Conservation (phyloP, 331 rosid species). For the Telfairia occidentalis region DNA sequence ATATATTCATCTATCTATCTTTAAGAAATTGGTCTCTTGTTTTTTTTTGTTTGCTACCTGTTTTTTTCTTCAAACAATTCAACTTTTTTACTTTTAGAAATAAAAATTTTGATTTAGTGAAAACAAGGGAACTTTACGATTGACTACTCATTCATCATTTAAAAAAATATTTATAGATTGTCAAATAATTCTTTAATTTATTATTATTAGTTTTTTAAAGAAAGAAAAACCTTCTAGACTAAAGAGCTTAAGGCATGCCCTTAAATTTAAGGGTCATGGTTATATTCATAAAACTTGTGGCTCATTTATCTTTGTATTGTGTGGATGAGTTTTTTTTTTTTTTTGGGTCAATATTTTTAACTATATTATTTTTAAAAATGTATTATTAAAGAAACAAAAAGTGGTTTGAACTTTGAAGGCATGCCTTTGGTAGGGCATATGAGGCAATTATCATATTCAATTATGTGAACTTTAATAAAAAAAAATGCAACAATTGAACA, state of each 20-base stretch:
- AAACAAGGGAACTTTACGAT: not conserved
- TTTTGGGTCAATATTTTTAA: not conserved
- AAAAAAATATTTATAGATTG: too few species aligned
- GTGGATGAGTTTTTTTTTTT: not conserved
- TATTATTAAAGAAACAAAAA: not conserved
- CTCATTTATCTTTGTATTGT: not conserved
- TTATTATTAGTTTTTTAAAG: too few species aligned
- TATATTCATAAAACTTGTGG: not conserved
- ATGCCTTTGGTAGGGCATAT: not conserved
- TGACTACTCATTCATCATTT: not conserved
- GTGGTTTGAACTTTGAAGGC: constrained; percentile 3
- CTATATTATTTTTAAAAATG: not conserved
- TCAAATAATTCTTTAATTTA: too few species aligned
- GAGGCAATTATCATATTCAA: not conserved
- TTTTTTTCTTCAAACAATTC: too few species aligned
- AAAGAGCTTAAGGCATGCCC: too few species aligned
- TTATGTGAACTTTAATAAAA: not conserved
- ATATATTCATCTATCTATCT: too few species aligned
- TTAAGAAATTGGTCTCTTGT: too few species aligned
- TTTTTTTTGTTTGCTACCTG: too few species aligned
- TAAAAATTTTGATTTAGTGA: not conserved
- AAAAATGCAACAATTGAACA: not conserved
- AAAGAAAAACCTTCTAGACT: too few species aligned
- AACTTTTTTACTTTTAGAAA: too few species aligned
- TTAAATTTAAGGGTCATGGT: not conserved